Percentiles rank a stretch among this genome's conserved stretches.
phyloP scores from a whole-genome alignment of 306 rosid genomes.

The Sechiopsis laciniata region DNA sequence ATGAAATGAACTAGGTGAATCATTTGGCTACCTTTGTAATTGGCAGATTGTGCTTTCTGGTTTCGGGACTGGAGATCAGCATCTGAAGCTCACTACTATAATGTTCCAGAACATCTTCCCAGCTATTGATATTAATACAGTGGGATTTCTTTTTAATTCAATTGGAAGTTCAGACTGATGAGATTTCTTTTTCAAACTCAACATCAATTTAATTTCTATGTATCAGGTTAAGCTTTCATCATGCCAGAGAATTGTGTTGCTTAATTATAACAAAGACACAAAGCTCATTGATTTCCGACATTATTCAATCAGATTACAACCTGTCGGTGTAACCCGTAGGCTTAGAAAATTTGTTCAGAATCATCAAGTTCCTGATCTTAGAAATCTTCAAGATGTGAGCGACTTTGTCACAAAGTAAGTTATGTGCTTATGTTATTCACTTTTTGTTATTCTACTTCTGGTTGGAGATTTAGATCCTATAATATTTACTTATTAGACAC shows the following conservation, averaged over 20 bases:
- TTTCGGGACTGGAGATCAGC: constrained; percentile 70
- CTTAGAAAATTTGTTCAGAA: constrained; percentile 84
- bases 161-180: neutral
- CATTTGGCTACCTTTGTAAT: constrained; percentile 9
- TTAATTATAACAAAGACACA: constrained; percentile 87
- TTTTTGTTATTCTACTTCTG: neutral
- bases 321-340: constrained; percentile 88
- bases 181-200: neutral
- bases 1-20: neutral
- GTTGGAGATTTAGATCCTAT: neutral
- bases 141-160: constrained; percentile 36
- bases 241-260: constrained; percentile 91
- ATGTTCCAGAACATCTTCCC: constrained; percentile 93
- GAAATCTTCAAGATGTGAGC: constrained; percentile 90
- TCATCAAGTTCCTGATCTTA: constrained; percentile 82
- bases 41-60: constrained; percentile 91
- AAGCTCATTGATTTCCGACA: constrained; percentile 87
- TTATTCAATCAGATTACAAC: constrained; percentile 85
- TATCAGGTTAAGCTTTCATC: constrained; percentile 79
- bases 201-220: constrained; percentile 19
- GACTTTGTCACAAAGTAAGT: constrained; percentile 94
- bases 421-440: constrained; percentile 16
- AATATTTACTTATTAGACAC: too few relatives aligned
- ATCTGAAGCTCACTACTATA: constrained; percentile 62
- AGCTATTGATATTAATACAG: constrained; percentile 90